phyloP scores from a whole-genome alignment of 257 asterid species.

The Echites panduratus region DNA sequence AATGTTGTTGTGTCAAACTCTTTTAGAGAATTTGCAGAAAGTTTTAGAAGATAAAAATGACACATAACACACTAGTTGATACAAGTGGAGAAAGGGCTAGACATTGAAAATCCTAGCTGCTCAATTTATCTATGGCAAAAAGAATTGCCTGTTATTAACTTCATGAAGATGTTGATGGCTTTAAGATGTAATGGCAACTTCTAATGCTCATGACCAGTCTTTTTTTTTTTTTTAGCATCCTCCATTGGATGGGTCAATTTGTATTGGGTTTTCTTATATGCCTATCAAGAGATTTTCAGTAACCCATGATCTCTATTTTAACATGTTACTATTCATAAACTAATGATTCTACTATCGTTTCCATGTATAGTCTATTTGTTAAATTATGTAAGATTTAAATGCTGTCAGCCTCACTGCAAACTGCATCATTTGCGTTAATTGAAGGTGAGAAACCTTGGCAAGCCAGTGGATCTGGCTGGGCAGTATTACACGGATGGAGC shows the following conservation, averaged over 20 bases:
- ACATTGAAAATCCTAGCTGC: not conserved
- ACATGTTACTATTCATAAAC: not conserved
- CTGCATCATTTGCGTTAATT: constrained; percentile 17
- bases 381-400: not conserved
- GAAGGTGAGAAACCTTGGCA: constrained; percentile 97
- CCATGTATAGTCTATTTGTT: not conserved
- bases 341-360: not conserved
- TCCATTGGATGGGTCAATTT: not conserved
- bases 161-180: not conserved
- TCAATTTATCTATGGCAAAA: not conserved
- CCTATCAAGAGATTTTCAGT: not conserved
- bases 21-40: not conserved
- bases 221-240: not conserved
- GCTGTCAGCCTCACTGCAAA: not conserved
- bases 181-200: not conserved
- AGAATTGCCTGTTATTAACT: not conserved
- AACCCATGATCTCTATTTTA: not conserved
- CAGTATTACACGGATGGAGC: constrained; percentile 93
- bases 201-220: not conserved
- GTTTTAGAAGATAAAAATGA: not conserved
- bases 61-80: not conserved
- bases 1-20: not conserved
- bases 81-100: not conserved
- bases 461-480: constrained; percentile 95
- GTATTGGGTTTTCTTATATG: not conserved